These are phyloP conservation scores for Saccharum officinarum DNA, from an alignment of 176 grass and related monocot genomes.

Conservation along the genomic window DNA sequence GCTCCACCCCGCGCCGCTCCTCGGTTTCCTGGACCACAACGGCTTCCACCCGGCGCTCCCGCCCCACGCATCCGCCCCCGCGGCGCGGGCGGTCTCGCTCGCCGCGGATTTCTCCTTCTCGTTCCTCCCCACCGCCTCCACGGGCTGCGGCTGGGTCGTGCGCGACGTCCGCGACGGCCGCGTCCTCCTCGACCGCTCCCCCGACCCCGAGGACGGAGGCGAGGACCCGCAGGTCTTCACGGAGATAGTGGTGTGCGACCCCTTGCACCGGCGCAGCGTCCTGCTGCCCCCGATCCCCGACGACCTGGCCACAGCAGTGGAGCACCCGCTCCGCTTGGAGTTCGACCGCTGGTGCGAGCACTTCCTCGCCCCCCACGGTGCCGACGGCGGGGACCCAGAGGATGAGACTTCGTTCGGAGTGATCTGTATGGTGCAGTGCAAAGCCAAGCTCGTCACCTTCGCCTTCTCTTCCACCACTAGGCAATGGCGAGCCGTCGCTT, in stretches of 20 bases:
- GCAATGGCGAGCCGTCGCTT: constrained; percentile 28
- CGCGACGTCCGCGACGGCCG: constrained; percentile 40
- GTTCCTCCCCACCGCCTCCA: constrained; percentile 32
- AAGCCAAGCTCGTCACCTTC: constrained; percentile 30
- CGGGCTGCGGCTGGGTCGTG: constrained; percentile 18
- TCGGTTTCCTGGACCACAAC: constrained; percentile 33
- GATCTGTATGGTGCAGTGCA: constrained; percentile 39
- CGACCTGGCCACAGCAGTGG: constrained; percentile 36
- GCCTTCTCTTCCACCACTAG: constrained; percentile 25
- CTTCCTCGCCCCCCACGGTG: constrained; percentile 23
- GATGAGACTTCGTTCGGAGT: constrained; percentile 37
- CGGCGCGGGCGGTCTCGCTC: constrained; percentile 15
- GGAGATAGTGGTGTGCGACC: constrained; percentile 42
- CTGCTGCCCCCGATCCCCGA: constrained; percentile 20
- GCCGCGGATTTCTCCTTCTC: constrained; percentile 46
- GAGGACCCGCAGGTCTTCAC: neutral
- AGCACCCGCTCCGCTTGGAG: constrained; percentile 34
- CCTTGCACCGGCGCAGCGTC: constrained; percentile 32
- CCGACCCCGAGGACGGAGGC: neutral
- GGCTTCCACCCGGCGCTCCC: constrained; percentile 30
- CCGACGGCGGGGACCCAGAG: neutral
- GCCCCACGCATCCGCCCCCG: constrained; percentile 28
- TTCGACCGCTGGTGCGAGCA: constrained; percentile 38
- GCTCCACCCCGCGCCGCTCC: constrained; percentile 36
- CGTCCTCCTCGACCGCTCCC: constrained; percentile 42